Evolutionary conservation across 352 stramenopile species (phyloP).

Genomic region (Phytophthora capsici): DNA sequence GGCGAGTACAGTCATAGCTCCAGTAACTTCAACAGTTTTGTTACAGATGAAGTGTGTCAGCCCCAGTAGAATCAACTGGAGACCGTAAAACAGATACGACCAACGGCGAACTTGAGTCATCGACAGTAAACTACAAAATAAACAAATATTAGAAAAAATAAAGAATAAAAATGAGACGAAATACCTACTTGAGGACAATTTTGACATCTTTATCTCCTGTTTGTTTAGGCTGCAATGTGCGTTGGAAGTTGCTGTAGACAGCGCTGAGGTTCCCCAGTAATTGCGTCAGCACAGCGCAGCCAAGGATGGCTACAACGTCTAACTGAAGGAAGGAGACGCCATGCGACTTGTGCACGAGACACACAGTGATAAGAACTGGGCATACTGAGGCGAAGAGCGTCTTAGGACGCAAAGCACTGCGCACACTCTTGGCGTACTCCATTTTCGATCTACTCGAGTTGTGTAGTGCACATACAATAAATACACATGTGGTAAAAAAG

Average conservation of each 20-base stretch:
- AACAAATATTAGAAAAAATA: slow-evolving; percentile 13
- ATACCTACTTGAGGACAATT: slow-evolving; percentile 73
- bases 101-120: slow-evolving; percentile 76
- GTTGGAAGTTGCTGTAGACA: slow-evolving; percentile 78
- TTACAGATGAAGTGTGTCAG: slow-evolving; percentile 46
- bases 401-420: slow-evolving; percentile 55
- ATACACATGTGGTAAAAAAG: too few species aligned
- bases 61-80: slow-evolving; percentile 50
- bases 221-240: slow-evolving; percentile 58
- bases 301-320: slow-evolving; percentile 47
- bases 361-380: slow-evolving; percentile 61
- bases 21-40: slow-evolving; percentile 45
- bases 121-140: slow-evolving; percentile 57
- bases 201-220: slow-evolving; percentile 30
- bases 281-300: slow-evolving; percentile 66
- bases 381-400: slow-evolving; percentile 66
- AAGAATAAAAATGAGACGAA: neutral
- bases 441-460: slow-evolving; percentile 24
- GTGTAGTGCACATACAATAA: neutral
- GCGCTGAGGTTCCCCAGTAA: slow-evolving; percentile 74
- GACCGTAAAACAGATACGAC: slow-evolving; percentile 62
- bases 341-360: slow-evolving; percentile 54
- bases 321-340: slow-evolving; percentile 42
- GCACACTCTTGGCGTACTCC: slow-evolving; percentile 69
- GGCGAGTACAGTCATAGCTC: slow-evolving; percentile 35